A percentile compares a stretch with the other conserved stretches of the same genome.
Conservation (phyloP, 2,329 filamentous ascomycete species). For the Pseudopyricularia javanii region DNA sequence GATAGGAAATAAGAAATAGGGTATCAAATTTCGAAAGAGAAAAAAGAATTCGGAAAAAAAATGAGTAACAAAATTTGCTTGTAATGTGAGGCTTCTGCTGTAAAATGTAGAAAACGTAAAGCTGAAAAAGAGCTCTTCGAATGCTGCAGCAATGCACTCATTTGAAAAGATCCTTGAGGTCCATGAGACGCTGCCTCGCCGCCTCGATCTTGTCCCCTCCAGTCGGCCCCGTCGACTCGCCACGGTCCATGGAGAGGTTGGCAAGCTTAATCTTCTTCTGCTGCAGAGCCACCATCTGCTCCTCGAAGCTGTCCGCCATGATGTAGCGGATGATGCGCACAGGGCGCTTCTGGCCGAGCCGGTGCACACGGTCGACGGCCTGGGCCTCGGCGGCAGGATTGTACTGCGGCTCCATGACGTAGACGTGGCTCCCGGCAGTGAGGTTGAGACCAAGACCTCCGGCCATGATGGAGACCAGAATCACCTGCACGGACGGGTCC, state of each 20-base stretch:
- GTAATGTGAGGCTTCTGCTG: not conserved
- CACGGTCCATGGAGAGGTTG: conserved; percentile 41
- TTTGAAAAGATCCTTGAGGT: conserved; percentile 43
- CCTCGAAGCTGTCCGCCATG: conserved; percentile 84
- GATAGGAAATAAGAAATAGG: not conserved
- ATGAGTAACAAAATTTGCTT: no score
- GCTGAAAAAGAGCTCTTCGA: not conserved
- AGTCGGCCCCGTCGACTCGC: conserved; percentile 9
- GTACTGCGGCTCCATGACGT: conserved; percentile 97
- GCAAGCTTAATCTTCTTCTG: conserved; percentile 88
- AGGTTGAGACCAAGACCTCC: conserved; percentile 87
- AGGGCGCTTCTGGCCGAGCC: conserved; percentile 77
- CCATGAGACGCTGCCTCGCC: conserved; percentile 25
- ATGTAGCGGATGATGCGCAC: conserved; percentile 83
- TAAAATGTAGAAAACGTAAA: not conserved
- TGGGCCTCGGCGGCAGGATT: conserved; percentile 93
- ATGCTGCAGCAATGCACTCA: not conserved
- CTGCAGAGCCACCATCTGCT: conserved; percentile 83
- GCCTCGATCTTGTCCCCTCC: conserved; percentile 30
- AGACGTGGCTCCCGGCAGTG: conserved; percentile 74
- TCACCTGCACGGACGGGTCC: conserved; percentile 59
- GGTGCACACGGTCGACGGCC: conserved; percentile 85
- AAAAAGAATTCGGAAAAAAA: not conserved
- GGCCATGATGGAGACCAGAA: conserved; percentile 84
- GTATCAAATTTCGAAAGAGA: not conserved